These are phyloP conservation scores for Diaporthe nobilis DNA, from an alignment of 2,329 filamentous ascomycete genomes.

Conservation along the genomic window DNA sequence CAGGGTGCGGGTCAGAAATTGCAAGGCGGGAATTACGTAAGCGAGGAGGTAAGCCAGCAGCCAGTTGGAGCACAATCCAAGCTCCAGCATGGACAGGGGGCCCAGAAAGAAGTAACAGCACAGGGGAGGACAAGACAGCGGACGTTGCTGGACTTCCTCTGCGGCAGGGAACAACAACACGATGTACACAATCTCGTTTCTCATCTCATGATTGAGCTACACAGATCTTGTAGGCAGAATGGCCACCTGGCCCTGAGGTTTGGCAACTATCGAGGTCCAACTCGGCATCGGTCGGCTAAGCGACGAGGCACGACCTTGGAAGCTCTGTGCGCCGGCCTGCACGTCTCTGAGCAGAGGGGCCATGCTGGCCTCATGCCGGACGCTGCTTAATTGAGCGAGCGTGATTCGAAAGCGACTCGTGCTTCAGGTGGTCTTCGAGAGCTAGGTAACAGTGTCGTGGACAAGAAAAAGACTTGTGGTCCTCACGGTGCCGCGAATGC, in stretches of 20 bases:
- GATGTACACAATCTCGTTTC: neutral
- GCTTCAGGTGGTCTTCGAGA: neutral
- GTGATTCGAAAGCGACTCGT: neutral
- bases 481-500: neutral
- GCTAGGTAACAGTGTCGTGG: neutral
- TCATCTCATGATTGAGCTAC: neutral
- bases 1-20: conserved; percentile 31
- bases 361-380: neutral
- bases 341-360: neutral
- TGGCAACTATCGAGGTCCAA: neutral
- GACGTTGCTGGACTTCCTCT: neutral
- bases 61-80: neutral
- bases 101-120: neutral
- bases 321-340: conserved; percentile 22
- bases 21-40: conserved; percentile 36
- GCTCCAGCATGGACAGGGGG: neutral
- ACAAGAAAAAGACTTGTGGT: neutral
- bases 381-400: neutral
- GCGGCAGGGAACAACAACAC: neutral
- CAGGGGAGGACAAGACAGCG: neutral
- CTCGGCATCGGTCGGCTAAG: conserved; percentile 17
- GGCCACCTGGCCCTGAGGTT: neutral
- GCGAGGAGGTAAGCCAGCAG: neutral
- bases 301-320: neutral
- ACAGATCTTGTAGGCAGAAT: neutral